Percentiles rank a stretch among this genome's conserved stretches.
Conservation (phyloP, 2,329 filamentous ascomycete species). For the Knufia petricola region DNA sequence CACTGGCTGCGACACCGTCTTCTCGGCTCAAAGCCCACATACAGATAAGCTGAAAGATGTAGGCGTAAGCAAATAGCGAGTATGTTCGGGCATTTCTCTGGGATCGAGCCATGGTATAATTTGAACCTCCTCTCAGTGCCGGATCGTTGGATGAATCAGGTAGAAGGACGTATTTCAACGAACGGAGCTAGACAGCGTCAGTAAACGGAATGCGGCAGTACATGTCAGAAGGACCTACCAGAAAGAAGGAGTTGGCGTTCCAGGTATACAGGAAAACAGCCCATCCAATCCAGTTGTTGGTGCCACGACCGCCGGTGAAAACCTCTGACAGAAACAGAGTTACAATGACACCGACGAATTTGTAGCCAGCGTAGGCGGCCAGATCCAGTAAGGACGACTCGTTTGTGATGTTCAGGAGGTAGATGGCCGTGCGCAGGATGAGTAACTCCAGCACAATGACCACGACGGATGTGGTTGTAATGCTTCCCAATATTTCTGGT, state of each 20-base stretch:
- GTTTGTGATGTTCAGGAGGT: slow-evolving; percentile 86
- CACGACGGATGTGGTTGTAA: slow-evolving; percentile 71
- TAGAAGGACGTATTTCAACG: slow-evolving; percentile 87
- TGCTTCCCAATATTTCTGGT: slow-evolving; percentile 84
- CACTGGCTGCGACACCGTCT: slow-evolving; percentile 26
- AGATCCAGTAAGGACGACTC: slow-evolving; percentile 88
- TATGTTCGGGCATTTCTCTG: slow-evolving; percentile 83
- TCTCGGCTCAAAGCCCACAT: slow-evolving; percentile 70
- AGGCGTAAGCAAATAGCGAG: slow-evolving; percentile 89
- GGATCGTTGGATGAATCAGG: slow-evolving; percentile 66
- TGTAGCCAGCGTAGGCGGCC: slow-evolving; percentile 94
- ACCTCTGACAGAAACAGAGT: slow-evolving; percentile 74
- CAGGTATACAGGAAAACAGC: slow-evolving; percentile 83
- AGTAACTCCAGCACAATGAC: slow-evolving; percentile 82
- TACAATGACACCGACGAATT: slow-evolving; percentile 92
- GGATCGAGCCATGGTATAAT: slow-evolving; percentile 63
- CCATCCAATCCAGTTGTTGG: slow-evolving; percentile 84
- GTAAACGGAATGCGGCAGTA: slow-evolving; percentile 4
- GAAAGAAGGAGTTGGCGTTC: slow-evolving; percentile 84
- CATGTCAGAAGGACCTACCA: slow-evolving; percentile 49
- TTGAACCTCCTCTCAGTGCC: slow-evolving; percentile 46
- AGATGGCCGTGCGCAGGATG: slow-evolving; percentile 84
- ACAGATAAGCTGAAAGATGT: slow-evolving; percentile 84
- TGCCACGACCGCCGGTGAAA: slow-evolving; percentile 67
- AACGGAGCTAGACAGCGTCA: slow-evolving; percentile 59